These are phyloP conservation scores for Cephalotrichum gorgonifer DNA, from an alignment of 2,329 filamentous ascomycete species.

Conservation along the genomic window DNA sequence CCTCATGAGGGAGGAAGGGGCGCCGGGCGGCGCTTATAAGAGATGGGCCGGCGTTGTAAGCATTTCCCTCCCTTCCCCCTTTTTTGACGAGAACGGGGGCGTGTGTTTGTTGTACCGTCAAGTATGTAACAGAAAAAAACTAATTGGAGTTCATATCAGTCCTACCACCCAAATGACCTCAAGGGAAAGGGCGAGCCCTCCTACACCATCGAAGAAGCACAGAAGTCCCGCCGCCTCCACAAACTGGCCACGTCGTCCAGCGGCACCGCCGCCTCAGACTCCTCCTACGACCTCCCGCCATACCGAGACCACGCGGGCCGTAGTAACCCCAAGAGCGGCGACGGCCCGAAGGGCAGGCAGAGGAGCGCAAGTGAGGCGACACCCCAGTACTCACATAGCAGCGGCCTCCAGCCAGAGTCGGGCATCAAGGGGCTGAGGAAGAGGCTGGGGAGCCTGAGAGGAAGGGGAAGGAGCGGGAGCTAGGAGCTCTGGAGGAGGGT, in stretches of 20 bases:
- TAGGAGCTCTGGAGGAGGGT: not conserved
- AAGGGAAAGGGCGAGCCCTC: conserved; percentile 76
- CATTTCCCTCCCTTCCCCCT: not conserved
- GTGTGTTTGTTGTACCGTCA: too few relatives aligned
- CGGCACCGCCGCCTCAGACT: conserved; percentile 8
- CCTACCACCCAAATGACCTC: conserved; percentile 64
- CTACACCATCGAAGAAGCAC: conserved; percentile 58
- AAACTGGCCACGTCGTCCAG: conserved; percentile 18
- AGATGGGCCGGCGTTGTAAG: conserved; percentile 61
- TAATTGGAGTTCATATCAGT: too few relatives aligned
- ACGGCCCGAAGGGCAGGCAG: not conserved
- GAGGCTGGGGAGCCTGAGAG: conserved; percentile 41
- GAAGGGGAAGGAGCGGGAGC: conserved; percentile 31
- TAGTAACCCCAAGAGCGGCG: too few relatives aligned
- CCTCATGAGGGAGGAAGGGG: conserved; percentile 64
- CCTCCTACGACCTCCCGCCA: conserved; percentile 38
- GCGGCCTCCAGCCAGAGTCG: conserved; percentile 10
- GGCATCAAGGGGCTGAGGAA: conserved; percentile 41
- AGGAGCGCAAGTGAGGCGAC: conserved; percentile 32
- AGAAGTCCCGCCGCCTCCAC: conserved; percentile 23
- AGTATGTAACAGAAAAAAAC: not conserved
- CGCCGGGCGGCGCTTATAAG: conserved; percentile 64
- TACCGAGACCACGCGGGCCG: conserved; percentile 12
- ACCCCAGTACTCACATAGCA: too few relatives aligned
- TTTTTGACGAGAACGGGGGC: too few relatives aligned